These are phyloP conservation scores for Aureobasidium sp. DNA, from an alignment of 2,329 filamentous ascomycete species.

Conservation along the genomic window DNA sequence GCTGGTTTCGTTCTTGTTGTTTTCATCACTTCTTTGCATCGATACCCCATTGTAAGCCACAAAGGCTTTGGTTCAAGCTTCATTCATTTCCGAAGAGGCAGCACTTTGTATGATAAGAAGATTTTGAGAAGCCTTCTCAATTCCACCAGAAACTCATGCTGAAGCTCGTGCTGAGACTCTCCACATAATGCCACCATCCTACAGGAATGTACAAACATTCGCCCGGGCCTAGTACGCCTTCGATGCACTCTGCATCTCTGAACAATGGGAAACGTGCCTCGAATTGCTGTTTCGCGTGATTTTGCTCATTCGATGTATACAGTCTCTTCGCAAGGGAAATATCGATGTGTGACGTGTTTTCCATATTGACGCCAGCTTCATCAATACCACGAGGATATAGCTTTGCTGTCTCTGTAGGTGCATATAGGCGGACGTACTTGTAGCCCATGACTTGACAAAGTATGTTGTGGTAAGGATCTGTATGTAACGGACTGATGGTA, in stretches of 20 bases:
- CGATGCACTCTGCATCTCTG: constrained; percentile 56
- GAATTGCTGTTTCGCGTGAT: constrained; percentile 23
- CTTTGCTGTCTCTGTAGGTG: constrained; percentile 52
- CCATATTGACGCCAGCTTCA: constrained; percentile 72
- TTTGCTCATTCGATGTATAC: constrained; percentile 15
- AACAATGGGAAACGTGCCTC: constrained; percentile 47
- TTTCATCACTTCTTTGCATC: constrained; percentile 3
- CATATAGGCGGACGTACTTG: constrained; percentile 88
- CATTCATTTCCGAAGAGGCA: not conserved
- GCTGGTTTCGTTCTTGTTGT: not conserved
- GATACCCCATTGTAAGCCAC: constrained; percentile 11
- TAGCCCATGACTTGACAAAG: constrained; percentile 80
- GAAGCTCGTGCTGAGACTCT: constrained; percentile 76
- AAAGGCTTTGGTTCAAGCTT: not conserved
- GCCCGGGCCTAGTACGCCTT: constrained; percentile 71
- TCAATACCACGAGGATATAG: constrained; percentile 58
- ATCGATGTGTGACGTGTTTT: constrained; percentile 78
- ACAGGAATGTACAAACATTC: constrained; percentile 84
- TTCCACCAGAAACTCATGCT: constrained; percentile 99
- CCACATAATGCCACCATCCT: constrained; percentile 98
- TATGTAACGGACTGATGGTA: constrained; percentile 89
- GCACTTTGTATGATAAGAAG: not conserved
- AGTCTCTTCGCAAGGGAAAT: constrained; percentile 35
- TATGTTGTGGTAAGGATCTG: constrained; percentile 89
- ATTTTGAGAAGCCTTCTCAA: constrained; percentile 24